Percentiles rank a stretch among this genome's conserved stretches.
These are phyloP conservation scores for Melanogaster broomeanus DNA, from an alignment of 768 basidiomycete genomes.

Conservation along the genomic window DNA sequence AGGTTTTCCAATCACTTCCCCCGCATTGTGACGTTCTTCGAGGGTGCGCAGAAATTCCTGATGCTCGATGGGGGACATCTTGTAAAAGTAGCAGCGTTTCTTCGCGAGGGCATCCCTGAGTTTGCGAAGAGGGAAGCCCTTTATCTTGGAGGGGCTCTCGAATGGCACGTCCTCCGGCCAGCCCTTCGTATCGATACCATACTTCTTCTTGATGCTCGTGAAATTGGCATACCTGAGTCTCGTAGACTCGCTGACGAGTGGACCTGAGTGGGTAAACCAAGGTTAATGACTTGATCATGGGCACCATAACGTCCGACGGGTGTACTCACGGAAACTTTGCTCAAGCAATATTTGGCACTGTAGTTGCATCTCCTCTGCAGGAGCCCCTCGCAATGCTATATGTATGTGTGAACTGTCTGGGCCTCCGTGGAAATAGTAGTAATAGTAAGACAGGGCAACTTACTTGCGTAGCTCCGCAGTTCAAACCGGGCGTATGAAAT, in stretches of 20 bases:
- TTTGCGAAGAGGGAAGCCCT: neutral
- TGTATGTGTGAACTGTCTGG: too few relatives aligned
- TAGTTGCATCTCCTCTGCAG: too few relatives aligned
- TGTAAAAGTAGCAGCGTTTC: neutral
- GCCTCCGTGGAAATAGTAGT: too few relatives aligned
- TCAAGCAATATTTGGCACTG: too few relatives aligned
- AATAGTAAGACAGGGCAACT: too few relatives aligned
- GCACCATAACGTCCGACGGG: too few relatives aligned
- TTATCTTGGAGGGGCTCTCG: neutral
- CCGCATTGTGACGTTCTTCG: neutral
- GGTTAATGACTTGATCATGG: too few relatives aligned
- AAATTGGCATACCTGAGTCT: slow-evolving; percentile 1
- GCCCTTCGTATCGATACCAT: neutral
- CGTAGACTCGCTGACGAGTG: neutral
- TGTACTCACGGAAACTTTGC: too few relatives aligned
- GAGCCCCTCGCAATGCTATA: too few relatives aligned
- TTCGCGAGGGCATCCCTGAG: neutral
- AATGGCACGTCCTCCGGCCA: slow-evolving; percentile 5
- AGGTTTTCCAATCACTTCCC: neutral
- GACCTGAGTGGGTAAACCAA: too few relatives aligned
- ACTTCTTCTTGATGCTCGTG: neutral
- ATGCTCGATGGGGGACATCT: neutral
- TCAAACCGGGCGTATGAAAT: too few relatives aligned
- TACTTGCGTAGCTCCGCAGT: too few relatives aligned
- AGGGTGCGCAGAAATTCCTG: neutral